Percentiles rank a stretch among this genome's conserved stretches.
phyloP scores from a whole-genome alignment of 2,329 filamentous ascomycete genomes.

The Calonectria hawksworthii region DNA sequence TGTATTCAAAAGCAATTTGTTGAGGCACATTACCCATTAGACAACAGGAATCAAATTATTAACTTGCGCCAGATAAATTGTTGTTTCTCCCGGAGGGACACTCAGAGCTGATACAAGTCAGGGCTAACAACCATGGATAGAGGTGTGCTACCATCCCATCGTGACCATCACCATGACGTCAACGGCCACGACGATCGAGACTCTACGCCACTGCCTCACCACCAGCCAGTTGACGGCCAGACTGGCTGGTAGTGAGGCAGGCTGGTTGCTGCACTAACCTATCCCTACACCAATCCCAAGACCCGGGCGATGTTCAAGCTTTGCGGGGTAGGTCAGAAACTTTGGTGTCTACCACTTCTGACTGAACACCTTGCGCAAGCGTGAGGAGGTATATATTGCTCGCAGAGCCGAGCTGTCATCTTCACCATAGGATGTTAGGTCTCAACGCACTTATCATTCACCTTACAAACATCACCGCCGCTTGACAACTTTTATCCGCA shows the following conservation, averaged over 20 bases:
- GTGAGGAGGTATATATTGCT: constrained; percentile 1
- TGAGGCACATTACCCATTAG: no score
- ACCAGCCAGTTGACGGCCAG: constrained; percentile 7
- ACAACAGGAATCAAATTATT: not conserved
- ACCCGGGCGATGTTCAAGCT: constrained; percentile 33
- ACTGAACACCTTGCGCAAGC: not conserved
- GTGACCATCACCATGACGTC: constrained; percentile 49
- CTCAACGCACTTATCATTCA: not conserved
- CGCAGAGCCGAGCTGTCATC: not conserved
- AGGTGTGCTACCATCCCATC: constrained; percentile 29
- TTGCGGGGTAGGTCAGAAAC: constrained; percentile 45
- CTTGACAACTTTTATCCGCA: not conserved
- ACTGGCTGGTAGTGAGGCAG: constrained; percentile 1
- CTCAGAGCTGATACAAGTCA: not conserved
- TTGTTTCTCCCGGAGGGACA: no score
- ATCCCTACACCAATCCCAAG: constrained; percentile 8
- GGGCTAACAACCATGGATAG: not conserved
- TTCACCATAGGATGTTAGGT: not conserved
- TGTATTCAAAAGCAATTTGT: not conserved
- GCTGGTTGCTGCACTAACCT: not conserved
- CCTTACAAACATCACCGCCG: not conserved
- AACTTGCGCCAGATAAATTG: no score
- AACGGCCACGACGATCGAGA: constrained; percentile 40
- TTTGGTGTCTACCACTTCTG: constrained; percentile 19
- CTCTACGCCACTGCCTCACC: constrained; percentile 33